These are phyloP conservation scores for Cubamyces sp. DNA, from an alignment of 768 basidiomycete genomes.

Conservation along the genomic window DNA sequence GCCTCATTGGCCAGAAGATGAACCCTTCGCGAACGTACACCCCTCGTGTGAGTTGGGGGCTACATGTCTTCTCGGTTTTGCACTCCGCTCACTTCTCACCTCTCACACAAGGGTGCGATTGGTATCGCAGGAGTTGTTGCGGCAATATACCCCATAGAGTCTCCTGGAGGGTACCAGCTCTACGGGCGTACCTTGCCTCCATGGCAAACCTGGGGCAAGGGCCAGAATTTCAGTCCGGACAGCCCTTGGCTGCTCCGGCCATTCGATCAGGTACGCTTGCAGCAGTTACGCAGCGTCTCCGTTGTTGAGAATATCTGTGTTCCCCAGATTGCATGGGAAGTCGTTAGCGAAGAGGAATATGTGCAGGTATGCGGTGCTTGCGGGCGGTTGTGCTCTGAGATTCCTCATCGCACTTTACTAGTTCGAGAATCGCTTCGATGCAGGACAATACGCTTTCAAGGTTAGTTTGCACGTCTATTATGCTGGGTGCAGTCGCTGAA, in stretches of 20 bases:
- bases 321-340: constrained; percentile 52
- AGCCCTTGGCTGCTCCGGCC: constrained; percentile 63
- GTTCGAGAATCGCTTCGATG: constrained; percentile 56
- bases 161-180: constrained; percentile 68
- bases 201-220: constrained; percentile 68
- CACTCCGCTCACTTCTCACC: background rate
- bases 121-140: constrained; percentile 69
- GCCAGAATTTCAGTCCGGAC: constrained; percentile 47
- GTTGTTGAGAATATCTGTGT: background rate
- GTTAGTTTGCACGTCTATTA: constrained; percentile 30
- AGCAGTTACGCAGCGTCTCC: background rate
- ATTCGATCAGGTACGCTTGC: constrained; percentile 59
- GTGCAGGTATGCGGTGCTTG: constrained; percentile 42
- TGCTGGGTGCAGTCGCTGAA: background rate
- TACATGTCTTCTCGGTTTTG: background rate
- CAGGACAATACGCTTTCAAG: constrained; percentile 56
- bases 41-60: constrained; percentile 47
- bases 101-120: constrained; percentile 59
- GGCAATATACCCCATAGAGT: constrained; percentile 68
- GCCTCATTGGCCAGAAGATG: constrained; percentile 73
- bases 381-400: too few species aligned
- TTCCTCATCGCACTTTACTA: constrained; percentile 26
- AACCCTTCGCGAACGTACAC: constrained; percentile 73
- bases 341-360: constrained; percentile 52
- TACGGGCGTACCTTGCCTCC: constrained; percentile 65